Percentiles rank a stretch among this genome's conserved stretches.
These are phyloP conservation scores for Curvularia sp. DNA, from an alignment of 2,329 filamentous ascomycete species.

Conservation along the genomic window DNA sequence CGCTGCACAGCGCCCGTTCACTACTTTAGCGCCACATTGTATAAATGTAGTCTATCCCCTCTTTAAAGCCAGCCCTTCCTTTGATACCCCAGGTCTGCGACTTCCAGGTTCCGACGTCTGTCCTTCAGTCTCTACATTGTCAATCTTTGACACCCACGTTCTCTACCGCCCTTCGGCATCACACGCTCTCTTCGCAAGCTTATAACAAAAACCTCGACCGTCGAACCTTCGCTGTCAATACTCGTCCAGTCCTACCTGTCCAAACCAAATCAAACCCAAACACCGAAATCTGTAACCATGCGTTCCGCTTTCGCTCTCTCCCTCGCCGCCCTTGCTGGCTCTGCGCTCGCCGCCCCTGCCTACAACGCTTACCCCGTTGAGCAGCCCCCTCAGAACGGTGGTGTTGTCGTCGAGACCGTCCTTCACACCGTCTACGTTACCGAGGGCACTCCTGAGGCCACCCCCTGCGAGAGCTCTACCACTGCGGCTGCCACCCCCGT, in stretches of 20 bases:
- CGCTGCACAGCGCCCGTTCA: conserved; percentile 23
- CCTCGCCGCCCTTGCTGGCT: conserved; percentile 43
- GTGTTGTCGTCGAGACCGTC: conserved; percentile 39
- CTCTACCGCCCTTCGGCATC: conserved; percentile 41
- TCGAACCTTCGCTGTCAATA: conserved; percentile 29
- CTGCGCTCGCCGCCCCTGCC: conserved; percentile 36
- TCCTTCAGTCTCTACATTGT: conserved; percentile 38
- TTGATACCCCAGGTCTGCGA: conserved; percentile 42
- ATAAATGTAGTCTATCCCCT: conserved; percentile 38
- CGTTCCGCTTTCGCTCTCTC: conserved; percentile 31
- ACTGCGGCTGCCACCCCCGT: neutral
- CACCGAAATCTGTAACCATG: conserved; percentile 37
- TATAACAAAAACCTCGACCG: conserved; percentile 21
- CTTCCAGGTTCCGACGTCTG: conserved; percentile 44
- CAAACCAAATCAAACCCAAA: conserved; percentile 5
- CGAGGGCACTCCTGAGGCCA: conserved; percentile 21
- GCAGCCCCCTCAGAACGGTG: conserved; percentile 22
- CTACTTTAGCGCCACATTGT: conserved; percentile 25
- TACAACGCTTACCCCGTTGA: conserved; percentile 4
- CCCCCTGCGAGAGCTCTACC: neutral
- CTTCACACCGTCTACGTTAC: conserved; percentile 37
- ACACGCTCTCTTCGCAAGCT: conserved; percentile 30
- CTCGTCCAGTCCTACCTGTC: conserved; percentile 19
- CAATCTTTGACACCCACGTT: conserved; percentile 42
- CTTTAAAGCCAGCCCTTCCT: conserved; percentile 14